Evolutionary conservation across 1,284 basidiomycete species (phyloP).

Genomic region (Puccinia coronata): DNA sequence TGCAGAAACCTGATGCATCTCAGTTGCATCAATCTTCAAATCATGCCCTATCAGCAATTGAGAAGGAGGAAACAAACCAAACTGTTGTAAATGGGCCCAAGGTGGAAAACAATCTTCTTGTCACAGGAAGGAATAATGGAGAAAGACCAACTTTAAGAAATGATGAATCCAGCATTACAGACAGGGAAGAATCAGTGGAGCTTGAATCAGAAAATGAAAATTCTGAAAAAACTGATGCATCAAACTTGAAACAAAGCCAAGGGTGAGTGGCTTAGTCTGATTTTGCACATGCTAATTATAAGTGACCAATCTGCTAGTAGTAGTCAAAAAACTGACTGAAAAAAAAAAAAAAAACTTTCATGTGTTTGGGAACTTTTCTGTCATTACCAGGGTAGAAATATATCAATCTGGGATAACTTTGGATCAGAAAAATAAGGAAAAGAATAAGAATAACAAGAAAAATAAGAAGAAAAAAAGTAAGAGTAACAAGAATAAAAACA

Average conservation of each 20-base stretch:
- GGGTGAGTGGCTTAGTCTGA: not conserved
- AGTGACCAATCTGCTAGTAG: too few species aligned
- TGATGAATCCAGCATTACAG: not conserved
- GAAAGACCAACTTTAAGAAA: not conserved
- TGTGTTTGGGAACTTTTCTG: not conserved
- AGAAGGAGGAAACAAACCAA: not conserved
- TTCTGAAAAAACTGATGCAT: not conserved
- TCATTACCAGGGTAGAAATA: not conserved
- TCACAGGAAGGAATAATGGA: not conserved
- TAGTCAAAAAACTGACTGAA: too few species aligned
- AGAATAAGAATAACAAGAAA: not conserved
- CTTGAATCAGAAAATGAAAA: not conserved
- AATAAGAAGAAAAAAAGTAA: not conserved
- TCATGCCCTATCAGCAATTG: not conserved
- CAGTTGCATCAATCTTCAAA: not conserved
- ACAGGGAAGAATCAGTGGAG: not conserved
- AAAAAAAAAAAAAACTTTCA: not conserved
- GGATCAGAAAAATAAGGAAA: too few species aligned
- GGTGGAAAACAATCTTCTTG: not conserved
- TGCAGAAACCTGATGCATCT: not conserved
- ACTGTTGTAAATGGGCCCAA: not conserved
- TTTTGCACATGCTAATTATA: not conserved
- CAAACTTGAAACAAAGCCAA: not conserved
- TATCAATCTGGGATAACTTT: too few species aligned
- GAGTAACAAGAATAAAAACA: not conserved